Evolutionary conservation across 768 basidiomycete genomes (phyloP).

Genomic region (Leccinum rimulosum): DNA sequence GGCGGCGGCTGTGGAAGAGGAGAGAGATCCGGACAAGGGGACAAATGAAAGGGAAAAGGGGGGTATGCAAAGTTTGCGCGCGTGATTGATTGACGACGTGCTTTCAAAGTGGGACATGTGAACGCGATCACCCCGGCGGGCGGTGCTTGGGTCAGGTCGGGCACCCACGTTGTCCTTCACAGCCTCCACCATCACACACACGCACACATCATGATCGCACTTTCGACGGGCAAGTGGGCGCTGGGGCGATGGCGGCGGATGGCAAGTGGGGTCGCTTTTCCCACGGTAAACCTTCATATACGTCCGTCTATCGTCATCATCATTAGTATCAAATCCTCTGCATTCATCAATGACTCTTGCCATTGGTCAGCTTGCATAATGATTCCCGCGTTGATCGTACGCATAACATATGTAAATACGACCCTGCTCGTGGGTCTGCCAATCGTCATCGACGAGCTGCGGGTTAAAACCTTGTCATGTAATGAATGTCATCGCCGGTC

Average conservation of each 20-base stretch:
- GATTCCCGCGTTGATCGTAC: neutral
- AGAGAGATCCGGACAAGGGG: neutral
- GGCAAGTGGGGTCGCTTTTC: neutral
- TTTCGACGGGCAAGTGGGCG: neutral
- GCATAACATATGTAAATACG: neutral
- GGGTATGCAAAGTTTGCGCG: neutral
- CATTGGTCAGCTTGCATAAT: neutral
- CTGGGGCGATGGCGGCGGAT: neutral
- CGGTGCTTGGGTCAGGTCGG: neutral
- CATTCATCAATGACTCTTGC: neutral
- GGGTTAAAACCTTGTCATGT: neutral
- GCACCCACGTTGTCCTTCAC: neutral
- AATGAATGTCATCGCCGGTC: neutral
- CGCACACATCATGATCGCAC: neutral
- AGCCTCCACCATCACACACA: neutral
- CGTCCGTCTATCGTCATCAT: neutral
- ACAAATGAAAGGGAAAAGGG: neutral
- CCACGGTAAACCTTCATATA: neutral
- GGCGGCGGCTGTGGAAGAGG: neutral
- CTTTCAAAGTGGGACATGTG: neutral
- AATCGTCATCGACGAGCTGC: neutral
- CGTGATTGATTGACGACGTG: neutral
- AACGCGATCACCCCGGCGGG: neutral
- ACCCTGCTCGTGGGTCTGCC: neutral
- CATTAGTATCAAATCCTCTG: neutral